phyloP scores from a whole-genome alignment of 345 rosid species.

The Salix suchowensis region DNA sequence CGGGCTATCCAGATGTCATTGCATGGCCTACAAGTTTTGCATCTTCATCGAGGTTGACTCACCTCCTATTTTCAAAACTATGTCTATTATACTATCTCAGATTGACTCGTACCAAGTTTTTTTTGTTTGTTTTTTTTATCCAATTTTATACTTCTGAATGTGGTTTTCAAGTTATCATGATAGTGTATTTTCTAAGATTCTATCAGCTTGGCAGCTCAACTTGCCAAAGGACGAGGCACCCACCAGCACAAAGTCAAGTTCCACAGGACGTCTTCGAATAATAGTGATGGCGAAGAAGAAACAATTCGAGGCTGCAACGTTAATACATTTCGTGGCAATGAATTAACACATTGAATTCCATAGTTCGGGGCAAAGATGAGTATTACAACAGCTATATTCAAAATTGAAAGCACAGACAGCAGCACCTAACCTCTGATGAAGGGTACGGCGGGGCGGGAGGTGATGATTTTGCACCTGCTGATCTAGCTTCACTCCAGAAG shows the following conservation, averaged over 20 bases:
- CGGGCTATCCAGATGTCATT: too few species aligned
- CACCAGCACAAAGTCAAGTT: not conserved
- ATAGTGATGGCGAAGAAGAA: not conserved
- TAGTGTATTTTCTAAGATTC: too few species aligned
- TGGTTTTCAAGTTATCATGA: too few species aligned
- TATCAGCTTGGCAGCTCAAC: too few species aligned
- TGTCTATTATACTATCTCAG: too few species aligned
- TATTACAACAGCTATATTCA: not conserved
- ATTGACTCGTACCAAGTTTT: too few species aligned
- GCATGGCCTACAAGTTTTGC: too few species aligned
- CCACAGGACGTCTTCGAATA: not conserved
- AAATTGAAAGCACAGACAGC: not conserved
- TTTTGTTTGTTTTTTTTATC: too few species aligned
- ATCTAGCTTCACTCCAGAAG: constrained; percentile 1
- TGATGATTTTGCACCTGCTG: constrained; percentile 5
- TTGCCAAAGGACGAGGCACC: not conserved
- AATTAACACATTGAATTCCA: not conserved
- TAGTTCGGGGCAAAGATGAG: not conserved
- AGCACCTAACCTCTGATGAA: not conserved
- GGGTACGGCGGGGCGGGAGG: not conserved
- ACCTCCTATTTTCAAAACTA: too few species aligned
- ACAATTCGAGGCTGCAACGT: not conserved
- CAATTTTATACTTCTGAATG: too few species aligned
- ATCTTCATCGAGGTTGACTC: too few species aligned
- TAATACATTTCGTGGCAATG: not conserved